Conservation (phyloP, 805 yeast genomes). For the Yamadazyma kitorensis region DNA sequence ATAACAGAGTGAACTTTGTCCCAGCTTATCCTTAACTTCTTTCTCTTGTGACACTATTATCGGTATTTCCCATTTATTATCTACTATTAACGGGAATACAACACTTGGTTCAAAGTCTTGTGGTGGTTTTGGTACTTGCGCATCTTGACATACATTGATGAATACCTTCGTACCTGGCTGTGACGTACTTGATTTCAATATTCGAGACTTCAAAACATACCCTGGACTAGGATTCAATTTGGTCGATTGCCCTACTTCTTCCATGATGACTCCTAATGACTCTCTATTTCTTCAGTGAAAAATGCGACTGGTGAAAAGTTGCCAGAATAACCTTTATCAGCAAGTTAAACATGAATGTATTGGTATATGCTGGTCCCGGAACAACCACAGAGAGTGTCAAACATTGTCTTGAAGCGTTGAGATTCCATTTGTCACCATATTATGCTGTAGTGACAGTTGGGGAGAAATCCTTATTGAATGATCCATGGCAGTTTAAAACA, state of each 20-base stretch:
- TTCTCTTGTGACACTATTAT: slow-evolving; percentile 61
- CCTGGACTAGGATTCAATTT: slow-evolving; percentile 56
- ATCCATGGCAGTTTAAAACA: slow-evolving; percentile 87
- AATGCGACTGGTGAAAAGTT: not conserved
- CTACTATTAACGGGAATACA: slow-evolving; percentile 62
- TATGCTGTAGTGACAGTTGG: slow-evolving; percentile 81
- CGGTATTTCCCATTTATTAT: slow-evolving; percentile 83
- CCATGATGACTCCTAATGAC: slow-evolving; percentile 9
- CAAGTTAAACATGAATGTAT: slow-evolving; percentile 28
- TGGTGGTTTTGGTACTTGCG: slow-evolving; percentile 61
- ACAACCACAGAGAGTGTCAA: slow-evolving; percentile 84
- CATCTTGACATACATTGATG: slow-evolving; percentile 70
- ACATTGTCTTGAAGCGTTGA: slow-evolving; percentile 74
- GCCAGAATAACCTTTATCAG: not conserved
- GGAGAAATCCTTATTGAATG: slow-evolving; percentile 59
- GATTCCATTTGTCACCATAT: slow-evolving; percentile 74
- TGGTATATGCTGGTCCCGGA: slow-evolving; percentile 58
- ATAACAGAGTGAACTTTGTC: slow-evolving; percentile 58
- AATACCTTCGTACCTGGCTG: slow-evolving; percentile 58
- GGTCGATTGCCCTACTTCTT: slow-evolving; percentile 16
- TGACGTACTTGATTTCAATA: slow-evolving; percentile 32
- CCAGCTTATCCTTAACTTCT: slow-evolving; percentile 67
- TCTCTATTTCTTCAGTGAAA: not conserved
- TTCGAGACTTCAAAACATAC: slow-evolving; percentile 68
- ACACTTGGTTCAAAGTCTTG: slow-evolving; percentile 51